These are phyloP conservation scores for Purpureocillium lavendulum DNA, from an alignment of 2,329 filamentous ascomycete genomes.

Conservation along the genomic window DNA sequence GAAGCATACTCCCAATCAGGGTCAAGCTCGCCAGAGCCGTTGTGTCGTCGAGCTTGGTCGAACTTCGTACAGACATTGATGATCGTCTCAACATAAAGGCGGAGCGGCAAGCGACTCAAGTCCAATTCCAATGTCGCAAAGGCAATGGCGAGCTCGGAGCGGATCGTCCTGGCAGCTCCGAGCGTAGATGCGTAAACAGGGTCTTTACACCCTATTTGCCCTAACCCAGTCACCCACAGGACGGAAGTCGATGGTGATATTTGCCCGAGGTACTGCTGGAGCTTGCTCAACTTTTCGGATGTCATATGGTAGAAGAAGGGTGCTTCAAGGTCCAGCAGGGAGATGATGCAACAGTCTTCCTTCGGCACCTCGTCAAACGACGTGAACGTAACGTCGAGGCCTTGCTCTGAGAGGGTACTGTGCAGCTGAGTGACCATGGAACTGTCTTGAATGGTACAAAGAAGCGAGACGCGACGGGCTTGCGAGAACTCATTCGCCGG, in stretches of 20 bases:
- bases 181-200: constrained; percentile 16
- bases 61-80: background rate
- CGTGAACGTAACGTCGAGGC: background rate
- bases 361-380: background rate
- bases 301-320: constrained; percentile 2
- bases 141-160: constrained; percentile 15
- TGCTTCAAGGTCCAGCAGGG: constrained; percentile 9
- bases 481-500: no score
- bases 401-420: background rate
- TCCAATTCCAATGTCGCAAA: constrained; percentile 20
- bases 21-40: background rate
- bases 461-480: background rate
- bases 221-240: constrained; percentile 20
- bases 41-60: background rate
- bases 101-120: background rate
- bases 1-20: background rate
- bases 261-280: constrained; percentile 3
- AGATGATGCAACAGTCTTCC: constrained; percentile 1
- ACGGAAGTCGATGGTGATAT: constrained; percentile 4
- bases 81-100: background rate
- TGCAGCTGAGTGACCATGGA: background rate
- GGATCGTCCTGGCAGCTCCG: constrained; percentile 17
- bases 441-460: background rate
- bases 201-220: constrained; percentile 15
- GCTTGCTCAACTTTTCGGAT: background rate